Evolutionary conservation across 2,329 filamentous ascomycete genomes (phyloP), one percentile per base, ranked within the genome.

Genomic region (Fusarium avenaceum): DNA sequence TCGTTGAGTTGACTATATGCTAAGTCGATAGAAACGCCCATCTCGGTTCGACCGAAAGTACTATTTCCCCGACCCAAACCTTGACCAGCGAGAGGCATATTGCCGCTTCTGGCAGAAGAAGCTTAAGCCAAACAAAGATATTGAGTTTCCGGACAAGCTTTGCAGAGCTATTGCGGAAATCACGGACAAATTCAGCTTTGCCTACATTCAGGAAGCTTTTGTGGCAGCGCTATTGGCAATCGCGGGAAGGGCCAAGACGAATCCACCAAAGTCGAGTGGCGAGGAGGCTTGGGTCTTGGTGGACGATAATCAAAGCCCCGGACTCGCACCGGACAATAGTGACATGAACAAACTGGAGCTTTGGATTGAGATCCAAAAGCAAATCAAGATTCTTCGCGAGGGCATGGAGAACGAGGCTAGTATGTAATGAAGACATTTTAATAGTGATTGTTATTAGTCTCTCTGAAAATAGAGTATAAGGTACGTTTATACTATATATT

Each of bases 31-130:
- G 51, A 54, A 54, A 54, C 51, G 51, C 1, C 51, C 51, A 11
- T 54, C 51, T 46, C 51, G 51, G 1, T 54, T 54, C 22, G 51
- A 54, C 22, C 5, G 51, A 48, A 54, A 54, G 15, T 54, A 54
- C 11, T 54, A 47, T 7, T 54, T 54, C 3, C 51, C 51, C 2
- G 51, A 54, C 6, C 51, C 51, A 7, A 48, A 54, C 28, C 13
- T 48, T 6, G 51, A 54, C 2, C 51, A 54, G n/a, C n/a, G 51
- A 13, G 51, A 54, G 24, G 51, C 51, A 11, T 54, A 54, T 28
- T 54, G 51, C 5, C 51, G 9, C 4, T 54, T 54, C 2, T 54
- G 51, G 51, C 51, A 54, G 3, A 30, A 22, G 32, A 54, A 54
- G 22, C 24, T 54, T 2, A 48, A 54, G 6, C 11, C 42, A 2